Evolutionary conservation across 495 filamentous ascomycete genomes (phyloP).

Genomic region (Trichoderma asperelloides): DNA sequence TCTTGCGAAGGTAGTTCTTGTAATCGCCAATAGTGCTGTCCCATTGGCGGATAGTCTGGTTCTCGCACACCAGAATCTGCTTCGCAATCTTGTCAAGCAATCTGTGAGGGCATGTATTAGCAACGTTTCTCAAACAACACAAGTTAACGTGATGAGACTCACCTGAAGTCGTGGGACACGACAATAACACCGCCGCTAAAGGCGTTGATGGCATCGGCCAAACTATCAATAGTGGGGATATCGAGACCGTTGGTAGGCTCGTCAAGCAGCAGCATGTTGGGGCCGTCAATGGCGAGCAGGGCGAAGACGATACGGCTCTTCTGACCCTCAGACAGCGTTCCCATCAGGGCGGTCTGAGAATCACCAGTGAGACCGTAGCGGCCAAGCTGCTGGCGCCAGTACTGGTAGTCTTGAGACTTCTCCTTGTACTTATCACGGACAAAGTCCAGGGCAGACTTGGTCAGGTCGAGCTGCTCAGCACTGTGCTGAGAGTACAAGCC

Average conservation of each 20-base stretch:
- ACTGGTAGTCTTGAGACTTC: slow-evolving; percentile 95
- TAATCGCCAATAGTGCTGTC: slow-evolving; percentile 83
- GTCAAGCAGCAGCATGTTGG: slow-evolving; percentile 96
- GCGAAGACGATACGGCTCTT: slow-evolving; percentile 98
- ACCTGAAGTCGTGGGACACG: slow-evolving; percentile 98
- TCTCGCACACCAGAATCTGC: slow-evolving; percentile 98
- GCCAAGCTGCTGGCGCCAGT: slow-evolving; percentile 96
- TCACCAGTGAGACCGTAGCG: slow-evolving; percentile 87
- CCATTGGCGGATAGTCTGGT: slow-evolving; percentile 85
- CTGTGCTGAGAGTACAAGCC: slow-evolving; percentile 98
- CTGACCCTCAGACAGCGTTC: slow-evolving; percentile 94
- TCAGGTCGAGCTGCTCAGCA: slow-evolving; percentile 94
- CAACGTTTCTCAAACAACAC: not conserved
- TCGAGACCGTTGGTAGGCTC: slow-evolving; percentile 99
- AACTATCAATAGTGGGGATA: slow-evolving; percentile 95
- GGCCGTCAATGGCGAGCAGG: slow-evolving; percentile 85
- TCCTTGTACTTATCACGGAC: slow-evolving; percentile 88
- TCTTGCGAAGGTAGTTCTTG: slow-evolving; percentile 98
- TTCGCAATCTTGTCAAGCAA: slow-evolving; percentile 99
- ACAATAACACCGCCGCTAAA: slow-evolving; percentile 96
- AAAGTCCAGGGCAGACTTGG: slow-evolving; percentile 95
- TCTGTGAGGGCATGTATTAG: slow-evolving; percentile 31
- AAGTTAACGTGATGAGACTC: slow-evolving; percentile 19
- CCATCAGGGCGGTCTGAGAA: slow-evolving; percentile 92
- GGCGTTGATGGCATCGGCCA: slow-evolving; percentile 95